These are phyloP conservation scores for Umbelopsis sp. DNA, from an alignment of 192 early-diverging fungal genomes.

Conservation along the genomic window DNA sequence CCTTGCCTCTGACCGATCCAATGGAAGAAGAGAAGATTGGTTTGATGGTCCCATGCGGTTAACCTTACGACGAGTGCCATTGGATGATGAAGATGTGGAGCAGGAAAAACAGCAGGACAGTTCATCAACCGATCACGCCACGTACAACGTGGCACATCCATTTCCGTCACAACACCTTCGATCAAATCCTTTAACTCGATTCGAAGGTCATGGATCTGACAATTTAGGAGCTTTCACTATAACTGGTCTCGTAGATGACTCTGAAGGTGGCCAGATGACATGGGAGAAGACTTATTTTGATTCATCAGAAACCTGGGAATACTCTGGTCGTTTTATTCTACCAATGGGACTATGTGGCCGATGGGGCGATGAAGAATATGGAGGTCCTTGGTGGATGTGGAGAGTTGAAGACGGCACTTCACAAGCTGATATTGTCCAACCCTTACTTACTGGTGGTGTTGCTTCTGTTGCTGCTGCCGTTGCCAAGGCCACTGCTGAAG, in stretches of 20 bases:
- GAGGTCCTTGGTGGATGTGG: constrained; percentile 46
- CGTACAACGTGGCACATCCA: constrained; percentile 1
- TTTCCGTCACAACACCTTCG: constrained; percentile 33
- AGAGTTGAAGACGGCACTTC: constrained; percentile 21
- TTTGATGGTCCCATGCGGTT: constrained; percentile 41
- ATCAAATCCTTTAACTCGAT: constrained; percentile 28
- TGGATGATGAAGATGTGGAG: too few relatives aligned
- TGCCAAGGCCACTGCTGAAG: constrained; percentile 13
- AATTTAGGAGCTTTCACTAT: constrained; percentile 35
- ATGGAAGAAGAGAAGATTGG: constrained; percentile 29
- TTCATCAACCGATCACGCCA: background rate
- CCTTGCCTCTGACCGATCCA: background rate
- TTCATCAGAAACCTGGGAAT: constrained; percentile 39
- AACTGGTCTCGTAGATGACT: constrained; percentile 33
- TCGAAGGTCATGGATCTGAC: constrained; percentile 38
- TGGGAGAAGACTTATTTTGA: constrained; percentile 39
- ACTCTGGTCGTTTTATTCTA: constrained; percentile 36
- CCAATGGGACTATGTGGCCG: constrained; percentile 37
- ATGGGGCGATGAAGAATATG: constrained; percentile 43
- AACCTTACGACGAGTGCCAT: constrained; percentile 29
- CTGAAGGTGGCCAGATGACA: constrained; percentile 36
- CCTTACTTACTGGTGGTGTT: background rate
- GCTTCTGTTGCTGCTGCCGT: background rate
- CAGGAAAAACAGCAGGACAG: too few relatives aligned
- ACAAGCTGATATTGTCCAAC: constrained; percentile 12